phyloP scores from a whole-genome alignment of 441 rosid genomes.

The Jatropha podagrica region DNA sequence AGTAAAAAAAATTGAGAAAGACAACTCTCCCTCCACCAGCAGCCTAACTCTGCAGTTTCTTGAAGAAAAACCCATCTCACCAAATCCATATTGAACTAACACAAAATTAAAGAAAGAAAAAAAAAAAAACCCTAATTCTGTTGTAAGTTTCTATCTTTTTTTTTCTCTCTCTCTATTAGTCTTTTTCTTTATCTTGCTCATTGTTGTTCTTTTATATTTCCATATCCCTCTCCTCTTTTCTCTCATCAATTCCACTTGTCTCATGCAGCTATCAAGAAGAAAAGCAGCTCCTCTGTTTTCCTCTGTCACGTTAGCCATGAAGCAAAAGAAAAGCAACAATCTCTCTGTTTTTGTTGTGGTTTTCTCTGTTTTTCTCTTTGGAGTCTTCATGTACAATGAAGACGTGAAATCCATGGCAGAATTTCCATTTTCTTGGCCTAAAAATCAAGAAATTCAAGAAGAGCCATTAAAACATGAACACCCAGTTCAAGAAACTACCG shows the following conservation, averaged over 20 bases:
- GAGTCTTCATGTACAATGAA: constrained; percentile 88
- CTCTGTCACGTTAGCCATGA: constrained; percentile 58
- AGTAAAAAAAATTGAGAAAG: constrained; percentile 32
- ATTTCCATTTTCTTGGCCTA: constrained; percentile 71
- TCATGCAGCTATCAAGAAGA: constrained; percentile 64
- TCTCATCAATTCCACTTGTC: constrained; percentile 21
- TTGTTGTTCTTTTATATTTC: constrained; percentile 31
- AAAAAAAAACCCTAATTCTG: constrained; percentile 1
- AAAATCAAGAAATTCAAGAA: constrained; percentile 40
- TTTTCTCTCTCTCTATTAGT: not conserved
- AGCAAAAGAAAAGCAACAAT: constrained; percentile 70
- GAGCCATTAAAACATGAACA: constrained; percentile 6
- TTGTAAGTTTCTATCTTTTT: constrained; percentile 25
- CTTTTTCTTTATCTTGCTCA: constrained; percentile 30
- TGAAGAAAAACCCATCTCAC: constrained; percentile 70
- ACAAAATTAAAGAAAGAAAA: constrained; percentile 2
- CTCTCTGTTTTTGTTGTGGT: constrained; percentile 71
- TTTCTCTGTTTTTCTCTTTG: constrained; percentile 70
- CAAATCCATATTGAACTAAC: constrained; percentile 51
- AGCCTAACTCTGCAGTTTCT: constrained; percentile 42
- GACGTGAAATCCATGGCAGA: constrained; percentile 84
- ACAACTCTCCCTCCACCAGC: constrained; percentile 58
- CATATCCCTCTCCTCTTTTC: constrained; percentile 20
- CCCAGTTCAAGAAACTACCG: constrained; percentile 38
- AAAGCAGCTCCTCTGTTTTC: constrained; percentile 45